Percentiles rank a stretch among this genome's conserved stretches.
Conservation (phyloP, 78 protist genomes). For the Isochrysis galbana region DNA sequence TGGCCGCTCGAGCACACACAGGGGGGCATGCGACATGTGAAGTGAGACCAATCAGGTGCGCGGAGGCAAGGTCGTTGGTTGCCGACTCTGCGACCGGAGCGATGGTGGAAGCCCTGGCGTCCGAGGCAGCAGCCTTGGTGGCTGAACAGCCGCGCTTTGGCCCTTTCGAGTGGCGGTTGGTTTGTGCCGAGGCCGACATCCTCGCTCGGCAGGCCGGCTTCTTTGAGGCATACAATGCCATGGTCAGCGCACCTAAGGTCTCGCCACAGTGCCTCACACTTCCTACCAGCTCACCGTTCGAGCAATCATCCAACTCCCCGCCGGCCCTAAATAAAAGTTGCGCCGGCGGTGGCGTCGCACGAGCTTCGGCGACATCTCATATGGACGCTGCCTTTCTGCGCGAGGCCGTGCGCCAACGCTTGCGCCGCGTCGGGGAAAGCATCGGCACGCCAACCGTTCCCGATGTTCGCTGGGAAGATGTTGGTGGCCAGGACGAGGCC, state of each 20-base stretch:
- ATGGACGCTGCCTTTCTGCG: not conserved
- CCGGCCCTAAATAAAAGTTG: no score
- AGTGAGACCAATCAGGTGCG: no score
- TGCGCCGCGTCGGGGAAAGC: not conserved
- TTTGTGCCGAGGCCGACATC: no score
- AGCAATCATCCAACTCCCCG: no score
- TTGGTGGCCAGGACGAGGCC: slow-evolving; percentile 92
- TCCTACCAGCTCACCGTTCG: no score
- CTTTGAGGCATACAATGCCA: not conserved
- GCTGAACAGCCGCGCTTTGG: no score
- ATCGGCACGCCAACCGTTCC: slow-evolving; percentile 67
- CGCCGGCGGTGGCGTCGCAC: not conserved
- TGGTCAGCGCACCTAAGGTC: not conserved
- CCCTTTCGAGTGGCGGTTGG: no score
- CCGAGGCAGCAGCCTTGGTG: no score
- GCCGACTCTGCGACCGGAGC: not conserved
- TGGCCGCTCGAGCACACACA: not conserved
- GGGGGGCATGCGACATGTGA: no score
- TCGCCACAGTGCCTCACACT: no score
- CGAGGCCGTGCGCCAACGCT: not conserved
- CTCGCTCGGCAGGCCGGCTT: no score
- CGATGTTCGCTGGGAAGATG: slow-evolving; percentile 89
- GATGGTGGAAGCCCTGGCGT: no score
- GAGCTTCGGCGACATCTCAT: not conserved
- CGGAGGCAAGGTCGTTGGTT: not conserved